Evolutionary conservation across 306 rosid genomes (phyloP).

Genomic region (Amphicarpaea edgeworthii): DNA sequence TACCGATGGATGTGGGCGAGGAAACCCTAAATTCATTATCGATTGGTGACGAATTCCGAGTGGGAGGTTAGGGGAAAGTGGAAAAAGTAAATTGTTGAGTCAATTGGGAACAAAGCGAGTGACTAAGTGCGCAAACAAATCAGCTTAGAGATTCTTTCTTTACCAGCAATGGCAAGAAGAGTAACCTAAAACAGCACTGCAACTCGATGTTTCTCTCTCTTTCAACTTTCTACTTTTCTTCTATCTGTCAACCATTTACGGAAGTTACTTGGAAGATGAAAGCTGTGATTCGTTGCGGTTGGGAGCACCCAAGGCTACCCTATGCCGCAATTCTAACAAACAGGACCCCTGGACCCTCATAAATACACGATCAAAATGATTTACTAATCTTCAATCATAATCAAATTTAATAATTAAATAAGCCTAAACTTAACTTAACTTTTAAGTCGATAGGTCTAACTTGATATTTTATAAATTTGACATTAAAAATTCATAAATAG

Average conservation of each 20-base stretch:
- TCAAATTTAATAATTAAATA: no score
- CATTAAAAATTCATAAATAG: no score
- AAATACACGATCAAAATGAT: no score
- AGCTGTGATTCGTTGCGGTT: slow-evolving; percentile 22
- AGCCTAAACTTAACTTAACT: no score
- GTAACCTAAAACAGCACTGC: neutral
- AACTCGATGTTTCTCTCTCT: neutral
- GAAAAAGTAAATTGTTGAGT: neutral
- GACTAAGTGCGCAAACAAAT: neutral
- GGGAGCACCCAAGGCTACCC: neutral
- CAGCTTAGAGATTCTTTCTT: neutral
- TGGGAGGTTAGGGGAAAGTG: slow-evolving; percentile 28
- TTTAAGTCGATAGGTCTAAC: no score
- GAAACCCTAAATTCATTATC: slow-evolving; percentile 64
- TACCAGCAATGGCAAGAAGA: neutral
- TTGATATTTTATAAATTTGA: no score
- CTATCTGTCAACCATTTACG: slow-evolving; percentile 23
- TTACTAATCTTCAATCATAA: no score
- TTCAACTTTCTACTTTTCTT: neutral
- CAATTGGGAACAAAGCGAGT: slow-evolving; percentile 2
- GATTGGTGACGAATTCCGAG: slow-evolving; percentile 20
- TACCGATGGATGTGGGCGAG: slow-evolving; percentile 49
- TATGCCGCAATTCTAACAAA: neutral
- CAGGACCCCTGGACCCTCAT: no score
- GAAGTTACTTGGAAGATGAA: slow-evolving; percentile 30